Base-by-base conservation (phyloP, 306 rosid species). In the Vigna reflexopilosa region DNA sequence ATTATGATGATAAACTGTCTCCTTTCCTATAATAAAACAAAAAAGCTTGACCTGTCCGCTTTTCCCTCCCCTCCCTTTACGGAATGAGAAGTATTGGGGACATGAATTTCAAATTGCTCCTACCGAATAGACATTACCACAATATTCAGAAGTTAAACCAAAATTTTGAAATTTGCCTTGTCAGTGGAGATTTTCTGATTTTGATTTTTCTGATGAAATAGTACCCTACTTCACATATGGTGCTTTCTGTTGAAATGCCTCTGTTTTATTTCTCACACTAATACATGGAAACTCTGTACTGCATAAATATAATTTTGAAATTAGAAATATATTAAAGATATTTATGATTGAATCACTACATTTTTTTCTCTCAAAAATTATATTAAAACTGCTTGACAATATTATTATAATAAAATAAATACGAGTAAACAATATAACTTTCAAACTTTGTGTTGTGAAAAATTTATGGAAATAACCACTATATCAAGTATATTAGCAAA, bases 191-290 rank as follows among this genome's bases (percentile, higher is more conserved):
- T n/a, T 36, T 36, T 67, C 50, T 57, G 47, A 58, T 34, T 59
- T 50, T 81, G 66, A 75, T 20, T 17, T 50, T 16, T 69, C 32
- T 56, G 48, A 32, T 67, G 66, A 79, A 71, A 71, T 22, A 38
- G 54, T n/a, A 47, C 4, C 19, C 55, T 26, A 19, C 55, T 55
- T 52, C 42, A 51, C 19, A 63, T 72, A 26, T 50, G 40, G 44
- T 51, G 62, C 22, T 65, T 52, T 24, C 14, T 65, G 15, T 54
- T 52, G 28, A 19, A 50, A n/a, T 0, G 0, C 22, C 19, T 7
- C 12, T 51, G 16, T 58, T 32, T 67, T 42, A 6, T 75, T 64
- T 51, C 47, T 48, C 55, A 24, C 48, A 7, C 15, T 20, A 11
- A 19, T 11, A 28, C 11, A 15, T 67, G 56, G 15, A 73, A 47